Conservation (phyloP, 2,329 filamentous ascomycete species). For the Metarhizium robertsii region DNA sequence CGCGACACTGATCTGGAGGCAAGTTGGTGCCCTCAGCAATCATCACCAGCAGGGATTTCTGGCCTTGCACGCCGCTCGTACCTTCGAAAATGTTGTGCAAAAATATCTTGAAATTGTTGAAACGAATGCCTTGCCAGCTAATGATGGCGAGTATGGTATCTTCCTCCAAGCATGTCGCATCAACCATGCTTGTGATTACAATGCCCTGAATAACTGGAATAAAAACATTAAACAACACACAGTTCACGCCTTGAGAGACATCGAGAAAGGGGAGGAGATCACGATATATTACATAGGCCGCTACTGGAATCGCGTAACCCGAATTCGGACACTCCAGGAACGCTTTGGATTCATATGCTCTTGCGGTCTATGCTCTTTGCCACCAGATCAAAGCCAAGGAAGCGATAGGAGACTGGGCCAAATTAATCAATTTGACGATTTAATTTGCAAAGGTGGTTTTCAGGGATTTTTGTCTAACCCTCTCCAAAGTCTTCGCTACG, state of each 20-base stretch:
- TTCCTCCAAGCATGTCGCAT: neutral
- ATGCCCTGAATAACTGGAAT: neutral
- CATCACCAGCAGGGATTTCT: neutral
- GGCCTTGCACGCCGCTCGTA: neutral
- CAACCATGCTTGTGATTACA: neutral
- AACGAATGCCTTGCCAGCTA: neutral
- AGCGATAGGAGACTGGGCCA: neutral
- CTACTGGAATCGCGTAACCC: neutral
- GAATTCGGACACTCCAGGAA: neutral
- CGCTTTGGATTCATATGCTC: neutral
- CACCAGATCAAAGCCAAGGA: neutral
- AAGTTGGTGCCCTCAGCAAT: neutral
- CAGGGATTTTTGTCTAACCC: neutral
- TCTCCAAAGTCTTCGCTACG: neutral
- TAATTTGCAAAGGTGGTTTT: neutral
- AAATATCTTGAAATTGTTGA: neutral
- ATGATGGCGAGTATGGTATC: neutral
- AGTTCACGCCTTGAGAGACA: neutral
- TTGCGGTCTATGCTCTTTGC: neutral
- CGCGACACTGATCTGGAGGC: neutral
- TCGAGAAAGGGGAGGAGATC: neutral
- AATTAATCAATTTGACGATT: neutral
- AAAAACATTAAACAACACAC: neutral
- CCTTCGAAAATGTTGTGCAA: accelerated
- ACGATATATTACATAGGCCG: neutral